These are phyloP conservation scores for Fusarium pseudocircinatum DNA, from an alignment of 2,329 filamentous ascomycete species.

Conservation along the genomic window DNA sequence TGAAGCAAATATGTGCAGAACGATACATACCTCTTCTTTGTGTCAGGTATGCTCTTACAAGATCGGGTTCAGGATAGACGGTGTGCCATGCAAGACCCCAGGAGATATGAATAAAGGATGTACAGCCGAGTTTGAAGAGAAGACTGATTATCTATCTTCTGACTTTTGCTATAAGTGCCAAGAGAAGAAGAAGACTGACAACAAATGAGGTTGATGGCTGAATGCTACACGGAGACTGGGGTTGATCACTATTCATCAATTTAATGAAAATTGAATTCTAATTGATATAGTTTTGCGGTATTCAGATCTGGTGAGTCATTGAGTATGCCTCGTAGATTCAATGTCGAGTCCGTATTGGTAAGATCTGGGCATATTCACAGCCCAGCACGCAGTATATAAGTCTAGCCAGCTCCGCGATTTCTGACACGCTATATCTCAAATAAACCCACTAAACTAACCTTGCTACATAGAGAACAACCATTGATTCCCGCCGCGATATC, in stretches of 20 bases:
- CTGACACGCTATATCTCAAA: too few species aligned
- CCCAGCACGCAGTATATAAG: neutral
- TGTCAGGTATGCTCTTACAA: neutral
- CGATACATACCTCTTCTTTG: neutral
- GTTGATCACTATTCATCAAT: neutral
- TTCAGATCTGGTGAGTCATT: fast-evolving
- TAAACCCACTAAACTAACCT: neutral
- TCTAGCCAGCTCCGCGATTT: too few species aligned
- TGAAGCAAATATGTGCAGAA: neutral
- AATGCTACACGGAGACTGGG: fast-evolving
- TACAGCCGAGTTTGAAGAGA: neutral
- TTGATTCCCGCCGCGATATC: too few species aligned
- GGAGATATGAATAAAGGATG: neutral
- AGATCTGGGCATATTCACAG: too few species aligned
- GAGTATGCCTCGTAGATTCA: too few species aligned
- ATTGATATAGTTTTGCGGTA: fast-evolving
- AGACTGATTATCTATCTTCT: neutral
- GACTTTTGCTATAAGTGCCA: neutral
- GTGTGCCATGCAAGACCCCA: neutral
- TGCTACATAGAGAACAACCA: fast-evolving
- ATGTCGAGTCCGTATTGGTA: too few species aligned
- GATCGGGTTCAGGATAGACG: neutral
- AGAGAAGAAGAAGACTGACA: neutral
- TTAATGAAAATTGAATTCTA: neutral
- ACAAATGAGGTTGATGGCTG: neutral